Evolutionary conservation across 2,329 filamentous ascomycete species (phyloP).

Genomic region (Gliomastix tumulicola): DNA sequence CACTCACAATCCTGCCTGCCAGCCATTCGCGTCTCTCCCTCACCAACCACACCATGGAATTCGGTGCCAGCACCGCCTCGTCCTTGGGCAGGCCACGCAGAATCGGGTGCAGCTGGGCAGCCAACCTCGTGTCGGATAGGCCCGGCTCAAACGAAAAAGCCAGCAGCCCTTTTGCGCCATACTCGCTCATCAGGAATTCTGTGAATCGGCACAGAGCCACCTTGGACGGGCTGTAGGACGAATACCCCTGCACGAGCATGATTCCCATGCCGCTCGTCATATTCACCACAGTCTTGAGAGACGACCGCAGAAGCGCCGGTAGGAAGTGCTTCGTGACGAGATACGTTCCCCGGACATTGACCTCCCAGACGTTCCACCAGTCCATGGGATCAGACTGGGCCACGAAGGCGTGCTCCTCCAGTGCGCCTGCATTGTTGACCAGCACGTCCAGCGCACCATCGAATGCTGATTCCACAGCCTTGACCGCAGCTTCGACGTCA

Average conservation of each 20-base stretch:
- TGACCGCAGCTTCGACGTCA: conserved; percentile 19
- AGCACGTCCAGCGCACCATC: conserved; percentile 28
- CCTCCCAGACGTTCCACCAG: conserved; percentile 38
- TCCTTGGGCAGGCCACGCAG: conserved; percentile 15
- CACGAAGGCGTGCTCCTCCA: conserved; percentile 24
- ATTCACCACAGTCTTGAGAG: conserved; percentile 35
- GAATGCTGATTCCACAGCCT: conserved; percentile 14
- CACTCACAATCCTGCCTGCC: conserved; percentile 31
- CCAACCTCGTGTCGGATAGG: conserved; percentile 23
- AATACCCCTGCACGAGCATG: conserved; percentile 19
- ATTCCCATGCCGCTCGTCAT: conserved; percentile 23
- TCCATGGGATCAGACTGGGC: conserved; percentile 26
- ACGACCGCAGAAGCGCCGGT: conserved; percentile 29
- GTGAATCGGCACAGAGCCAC: conserved; percentile 38
- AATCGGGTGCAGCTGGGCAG: neutral
- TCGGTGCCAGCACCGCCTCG: conserved; percentile 27
- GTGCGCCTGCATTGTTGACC: conserved; percentile 34
- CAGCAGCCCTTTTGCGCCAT: conserved; percentile 29
- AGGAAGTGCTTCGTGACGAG: conserved; percentile 38
- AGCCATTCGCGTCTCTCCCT: conserved; percentile 34
- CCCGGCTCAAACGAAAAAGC: conserved; percentile 29
- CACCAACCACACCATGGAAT: conserved; percentile 34
- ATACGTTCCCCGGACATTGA: conserved; percentile 43
- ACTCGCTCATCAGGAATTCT: conserved; percentile 37
- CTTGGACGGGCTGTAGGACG: conserved; percentile 38